Evolutionary conservation across 163 green algal genomes (phyloP), one percentile per base, ranked within the genome.

Genomic region (Scenedesmus sp.): DNA sequence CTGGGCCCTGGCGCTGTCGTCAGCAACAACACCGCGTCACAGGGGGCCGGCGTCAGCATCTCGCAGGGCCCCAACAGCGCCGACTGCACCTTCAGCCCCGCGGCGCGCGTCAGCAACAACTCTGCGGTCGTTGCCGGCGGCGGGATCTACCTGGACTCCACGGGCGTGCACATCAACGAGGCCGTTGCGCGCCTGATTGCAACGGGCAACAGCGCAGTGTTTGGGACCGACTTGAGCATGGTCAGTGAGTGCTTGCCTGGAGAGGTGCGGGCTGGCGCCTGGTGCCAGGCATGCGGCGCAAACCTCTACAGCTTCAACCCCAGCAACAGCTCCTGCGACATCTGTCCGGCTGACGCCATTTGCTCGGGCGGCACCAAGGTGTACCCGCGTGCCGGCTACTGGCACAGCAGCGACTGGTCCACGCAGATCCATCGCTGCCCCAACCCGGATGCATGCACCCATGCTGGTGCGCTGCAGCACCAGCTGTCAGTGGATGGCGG

Each of bases 251-350:
- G 76, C 42, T 9, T 49, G 42, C 76, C 76, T 13, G 76, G 76
- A 15, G 76, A 83, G 42, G 76, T 83, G 76, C 76, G 76, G 7
- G 76, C 76, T 20, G 76, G 76, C 42, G 13, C 76, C 12, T 83
- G 76, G 76, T 83, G 76, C 42, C 33, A 49, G 76, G 76, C 15
- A 20, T 83, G 42, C 40, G 76, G 76, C 18, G 76, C 76, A 26
- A 83, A 53, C 76, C 42, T 83, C 16, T 83, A 83, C 76, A 83
- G 76, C 76, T 83, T 59, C 40, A 83, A 83, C 76, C 76, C 76
- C 6, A 20, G 13, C 76, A 83, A 83, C 76, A 26, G 40, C 33
- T 83, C 76, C 18, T 83, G 76, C 35, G 76, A 83, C 42, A 83
- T 83, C 35, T 83, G 76, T 42, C 76, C 76, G 16, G 37, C 33